phyloP scores from a whole-genome alignment of 441 rosid species.

The Erodium trifolium region DNA sequence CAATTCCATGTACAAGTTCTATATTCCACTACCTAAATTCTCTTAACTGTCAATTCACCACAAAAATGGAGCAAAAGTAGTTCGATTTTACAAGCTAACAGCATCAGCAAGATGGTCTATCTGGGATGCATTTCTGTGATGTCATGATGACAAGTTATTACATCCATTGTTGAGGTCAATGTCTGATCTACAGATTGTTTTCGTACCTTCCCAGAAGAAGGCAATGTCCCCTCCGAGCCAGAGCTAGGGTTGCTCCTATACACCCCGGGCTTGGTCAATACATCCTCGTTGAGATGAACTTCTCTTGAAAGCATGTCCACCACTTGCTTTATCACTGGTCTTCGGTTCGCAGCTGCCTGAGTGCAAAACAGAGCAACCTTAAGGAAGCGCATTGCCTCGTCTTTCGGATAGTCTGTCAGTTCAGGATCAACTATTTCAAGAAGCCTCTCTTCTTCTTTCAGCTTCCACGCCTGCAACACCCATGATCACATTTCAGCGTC shows the following conservation, averaged over 20 bases:
- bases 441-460: conserved; percentile 58
- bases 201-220: conserved; percentile 42
- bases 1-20: too few species aligned
- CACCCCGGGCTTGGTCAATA: conserved; percentile 62
- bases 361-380: conserved; percentile 83
- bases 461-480: conserved; percentile 70
- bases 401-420: conserved; percentile 46
- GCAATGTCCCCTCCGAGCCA: conserved; percentile 27
- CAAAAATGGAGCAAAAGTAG: too few species aligned
- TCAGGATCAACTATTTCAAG: conserved; percentile 71
- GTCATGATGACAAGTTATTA: too few species aligned
- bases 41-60: too few species aligned
- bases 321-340: conserved; percentile 84
- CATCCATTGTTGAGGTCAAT: too few species aligned
- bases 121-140: too few species aligned
- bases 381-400: conserved; percentile 54
- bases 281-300: conserved; percentile 54
- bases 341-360: conserved; percentile 56
- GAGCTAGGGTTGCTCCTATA: conserved; percentile 27
- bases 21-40: too few species aligned
- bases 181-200: conserved; percentile 23
- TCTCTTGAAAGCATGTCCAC: conserved; percentile 75
- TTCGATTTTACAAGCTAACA: too few species aligned
- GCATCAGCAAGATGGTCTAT: too few species aligned
- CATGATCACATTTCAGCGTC: neutral